phyloP scores from a whole-genome alignment of 202 grass and related monocot species.

The Setaria italica region DNA sequence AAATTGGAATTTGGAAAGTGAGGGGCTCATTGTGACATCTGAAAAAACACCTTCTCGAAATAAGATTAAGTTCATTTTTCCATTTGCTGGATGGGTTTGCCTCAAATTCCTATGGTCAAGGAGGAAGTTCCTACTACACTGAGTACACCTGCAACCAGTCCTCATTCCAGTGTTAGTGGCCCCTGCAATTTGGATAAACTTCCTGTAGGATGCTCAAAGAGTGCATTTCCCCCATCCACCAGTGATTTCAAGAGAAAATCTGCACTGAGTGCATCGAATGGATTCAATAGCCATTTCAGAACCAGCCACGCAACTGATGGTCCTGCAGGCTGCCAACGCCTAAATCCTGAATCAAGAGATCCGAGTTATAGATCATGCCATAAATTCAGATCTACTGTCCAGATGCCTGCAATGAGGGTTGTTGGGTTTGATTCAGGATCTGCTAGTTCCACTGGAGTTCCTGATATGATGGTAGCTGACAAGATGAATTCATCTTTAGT shows the following conservation, averaged over 20 bases:
- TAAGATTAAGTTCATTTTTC: neutral
- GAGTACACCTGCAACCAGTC: conserved; percentile 52
- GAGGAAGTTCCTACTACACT: conserved; percentile 56
- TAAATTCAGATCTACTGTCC: conserved; percentile 45
- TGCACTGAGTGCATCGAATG: conserved; percentile 34
- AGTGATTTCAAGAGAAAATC: conserved; percentile 59
- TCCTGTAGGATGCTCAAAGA: conserved; percentile 42
- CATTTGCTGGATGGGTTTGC: conserved; percentile 72
- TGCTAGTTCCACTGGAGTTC: conserved; percentile 28
- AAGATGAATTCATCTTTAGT: conserved; percentile 59
- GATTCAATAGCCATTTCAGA: conserved; percentile 40
- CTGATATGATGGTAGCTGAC: conserved; percentile 49
- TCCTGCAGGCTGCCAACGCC: conserved; percentile 47
- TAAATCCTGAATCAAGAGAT: conserved; percentile 57
- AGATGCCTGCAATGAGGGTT: conserved; percentile 68
- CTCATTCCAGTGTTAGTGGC: conserved; percentile 35
- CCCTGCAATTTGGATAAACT: conserved; percentile 46
- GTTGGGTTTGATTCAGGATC: conserved; percentile 80
- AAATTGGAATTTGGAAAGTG: conserved; percentile 17
- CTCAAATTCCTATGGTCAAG: conserved; percentile 56
- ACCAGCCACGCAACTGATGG: conserved; percentile 37
- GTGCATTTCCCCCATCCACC: conserved; percentile 47
- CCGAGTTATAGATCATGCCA: conserved; percentile 41
- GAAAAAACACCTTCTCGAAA: neutral
- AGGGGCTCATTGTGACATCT: neutral